Percentiles rank a stretch among this genome's conserved stretches.
phyloP scores from a whole-genome alignment of 108 stramenopile species.

The Skeletonema menzelii region DNA sequence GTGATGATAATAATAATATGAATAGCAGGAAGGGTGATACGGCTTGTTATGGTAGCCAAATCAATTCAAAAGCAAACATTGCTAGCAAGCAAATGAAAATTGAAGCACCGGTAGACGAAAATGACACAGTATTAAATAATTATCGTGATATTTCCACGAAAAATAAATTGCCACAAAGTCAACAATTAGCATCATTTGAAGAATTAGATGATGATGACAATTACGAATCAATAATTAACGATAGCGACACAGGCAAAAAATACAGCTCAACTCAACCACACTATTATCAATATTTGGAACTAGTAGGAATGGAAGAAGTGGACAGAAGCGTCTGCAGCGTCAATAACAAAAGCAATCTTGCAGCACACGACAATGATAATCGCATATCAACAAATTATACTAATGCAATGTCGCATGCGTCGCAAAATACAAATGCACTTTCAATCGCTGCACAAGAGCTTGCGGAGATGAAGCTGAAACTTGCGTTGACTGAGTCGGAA shows the following conservation, averaged over 20 bases:
- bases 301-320: conserved; percentile 8
- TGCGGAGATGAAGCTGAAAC: conserved; percentile 28
- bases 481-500: conserved; percentile 42
- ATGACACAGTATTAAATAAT: background rate
- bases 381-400: background rate
- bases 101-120: background rate
- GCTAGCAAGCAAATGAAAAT: background rate
- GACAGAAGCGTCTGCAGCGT: conserved; percentile 1
- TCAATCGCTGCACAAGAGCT: conserved; percentile 26
- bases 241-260: background rate
- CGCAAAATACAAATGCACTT: conserved; percentile 6
- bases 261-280: background rate
- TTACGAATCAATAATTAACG: background rate
- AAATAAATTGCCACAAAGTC: background rate
- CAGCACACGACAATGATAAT: background rate
- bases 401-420: conserved; percentile 4
- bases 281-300: background rate
- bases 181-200: background rate
- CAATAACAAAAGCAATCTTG: background rate
- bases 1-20: background rate
- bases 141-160: background rate
- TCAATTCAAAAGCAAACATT: background rate
- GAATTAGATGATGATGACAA: background rate
- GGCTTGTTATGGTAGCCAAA: background rate
- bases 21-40: background rate